Base-by-base conservation (phyloP, 2,329 filamentous ascomycete genomes). In the Claviceps sp. region DNA sequence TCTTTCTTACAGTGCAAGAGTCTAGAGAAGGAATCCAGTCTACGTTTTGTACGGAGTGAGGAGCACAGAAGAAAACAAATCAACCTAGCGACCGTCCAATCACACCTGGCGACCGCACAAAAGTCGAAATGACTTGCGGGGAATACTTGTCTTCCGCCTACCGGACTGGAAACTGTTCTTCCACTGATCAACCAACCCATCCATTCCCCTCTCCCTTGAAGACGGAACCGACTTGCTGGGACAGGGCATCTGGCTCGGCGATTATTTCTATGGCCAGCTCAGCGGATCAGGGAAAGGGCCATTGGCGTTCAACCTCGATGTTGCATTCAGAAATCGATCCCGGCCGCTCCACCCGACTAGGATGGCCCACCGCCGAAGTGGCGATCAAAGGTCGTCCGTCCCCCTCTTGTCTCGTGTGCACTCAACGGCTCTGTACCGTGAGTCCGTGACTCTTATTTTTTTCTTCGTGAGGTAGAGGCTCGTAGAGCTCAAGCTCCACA, bases 301-400 rank as follows among this genome's bases (percentile, higher is more conserved):
- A 30, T 19, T 49, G 26, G 14, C 13, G 41, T 48, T 24, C 43
- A 48, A 52, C n/a, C 24, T 47, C 45, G 14, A 47, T 34, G 50
- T 26, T 47, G n/a, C 45, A 14, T 48, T 42, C 49, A 42, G 24
- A 4, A 43, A 38, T 26, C 50, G 17, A 42, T 26, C 39, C 52
- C 19, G 17, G 17, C 30, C 40, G 17, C 50, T 43, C 46, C 41
- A 40, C 46, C 38, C 13, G 22, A 44, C 52, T 41, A 52, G 48
- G 51, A 38, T 50, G 43, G 26, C 34, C 42, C 49, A 34, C 34
- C 43, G 47, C 42, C 47, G 26, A 8, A 48, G 50, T 52, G 43
- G 47, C 24, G 46, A 51, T 54, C 50, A 8, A 52, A 22, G 50
- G 50, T 30, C 52, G 41, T 30, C 43, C 42, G 41, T 30, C 43